Conservation (phyloP, 352 stramenopile species). For the Blastocystis sp. region DNA sequence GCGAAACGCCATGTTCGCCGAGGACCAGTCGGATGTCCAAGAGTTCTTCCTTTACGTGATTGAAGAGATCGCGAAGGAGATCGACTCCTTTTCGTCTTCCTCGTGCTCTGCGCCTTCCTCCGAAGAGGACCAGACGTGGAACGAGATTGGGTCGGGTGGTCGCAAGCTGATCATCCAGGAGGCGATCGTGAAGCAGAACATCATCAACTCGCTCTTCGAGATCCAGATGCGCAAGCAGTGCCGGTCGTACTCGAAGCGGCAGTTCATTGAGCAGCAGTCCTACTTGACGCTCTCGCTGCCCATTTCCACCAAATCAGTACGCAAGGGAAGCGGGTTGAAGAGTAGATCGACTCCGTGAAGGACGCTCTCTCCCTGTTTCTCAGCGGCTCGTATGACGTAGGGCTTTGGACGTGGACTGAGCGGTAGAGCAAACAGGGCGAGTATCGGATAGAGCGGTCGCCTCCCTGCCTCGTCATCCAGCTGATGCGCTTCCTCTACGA, state of each 20-base stretch:
- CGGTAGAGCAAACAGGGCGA: background rate
- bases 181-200: constrained; percentile 5
- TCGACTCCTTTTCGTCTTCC: background rate
- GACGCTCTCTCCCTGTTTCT: constrained; percentile 19
- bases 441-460: constrained; percentile 31
- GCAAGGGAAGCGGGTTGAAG: background rate
- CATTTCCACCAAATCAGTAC: background rate
- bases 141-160: constrained; percentile 39
- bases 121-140: background rate
- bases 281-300: constrained; percentile 48
- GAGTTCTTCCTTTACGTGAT: constrained; percentile 66
- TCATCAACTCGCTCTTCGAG: constrained; percentile 50
- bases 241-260: background rate
- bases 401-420: background rate
- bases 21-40: constrained; percentile 55
- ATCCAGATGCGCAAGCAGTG: constrained; percentile 24
- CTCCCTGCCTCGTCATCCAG: constrained; percentile 45
- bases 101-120: background rate
- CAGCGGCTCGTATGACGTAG: background rate
- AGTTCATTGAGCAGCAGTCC: constrained; percentile 38
- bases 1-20: constrained; percentile 59
- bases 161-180: background rate
- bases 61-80: constrained; percentile 20
- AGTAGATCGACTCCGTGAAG: constrained; percentile 34
- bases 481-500: constrained; percentile 60